These are phyloP conservation scores for Tolypocladium album DNA, from an alignment of 2,329 filamentous ascomycete genomes.

Conservation along the genomic window DNA sequence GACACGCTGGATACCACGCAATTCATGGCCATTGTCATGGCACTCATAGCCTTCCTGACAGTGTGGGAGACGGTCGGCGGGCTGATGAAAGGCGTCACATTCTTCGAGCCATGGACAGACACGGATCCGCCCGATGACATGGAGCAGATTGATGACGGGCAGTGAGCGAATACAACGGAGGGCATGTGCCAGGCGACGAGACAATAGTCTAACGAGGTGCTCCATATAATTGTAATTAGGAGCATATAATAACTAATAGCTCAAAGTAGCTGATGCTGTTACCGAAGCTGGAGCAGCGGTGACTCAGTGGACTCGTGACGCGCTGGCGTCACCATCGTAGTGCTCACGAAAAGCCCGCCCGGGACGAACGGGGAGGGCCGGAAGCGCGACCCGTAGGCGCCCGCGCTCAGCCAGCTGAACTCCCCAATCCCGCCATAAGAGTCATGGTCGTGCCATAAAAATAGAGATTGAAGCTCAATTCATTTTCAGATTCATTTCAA, in stretches of 20 bases:
- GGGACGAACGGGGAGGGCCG: background rate
- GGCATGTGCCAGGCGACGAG: background rate
- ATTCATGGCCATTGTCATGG: conserved; percentile 31
- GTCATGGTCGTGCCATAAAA: background rate
- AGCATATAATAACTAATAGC: background rate
- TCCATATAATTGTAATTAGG: background rate
- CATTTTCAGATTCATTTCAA: background rate
- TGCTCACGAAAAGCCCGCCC: background rate
- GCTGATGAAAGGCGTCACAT: conserved; percentile 14
- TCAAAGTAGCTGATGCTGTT: background rate
- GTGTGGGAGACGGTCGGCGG: conserved; percentile 33
- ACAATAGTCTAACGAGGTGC: background rate
- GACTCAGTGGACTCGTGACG: background rate
- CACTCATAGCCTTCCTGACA: conserved; percentile 27
- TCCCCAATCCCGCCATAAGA: background rate
- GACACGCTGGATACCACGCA: conserved; percentile 17
- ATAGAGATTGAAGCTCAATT: background rate
- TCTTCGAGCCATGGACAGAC: conserved; percentile 23
- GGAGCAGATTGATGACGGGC: background rate
- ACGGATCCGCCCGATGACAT: conserved; percentile 11
- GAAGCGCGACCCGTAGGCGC: background rate
- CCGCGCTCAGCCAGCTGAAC: background rate
- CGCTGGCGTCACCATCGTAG: background rate
- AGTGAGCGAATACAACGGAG: conserved; percentile 6
- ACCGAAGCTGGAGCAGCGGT: background rate